Evolutionary conservation across 164 flowering plant genomes (phyloP), one percentile per base, ranked within the genome.

Genomic region (Tetrastigma voinierianum): DNA sequence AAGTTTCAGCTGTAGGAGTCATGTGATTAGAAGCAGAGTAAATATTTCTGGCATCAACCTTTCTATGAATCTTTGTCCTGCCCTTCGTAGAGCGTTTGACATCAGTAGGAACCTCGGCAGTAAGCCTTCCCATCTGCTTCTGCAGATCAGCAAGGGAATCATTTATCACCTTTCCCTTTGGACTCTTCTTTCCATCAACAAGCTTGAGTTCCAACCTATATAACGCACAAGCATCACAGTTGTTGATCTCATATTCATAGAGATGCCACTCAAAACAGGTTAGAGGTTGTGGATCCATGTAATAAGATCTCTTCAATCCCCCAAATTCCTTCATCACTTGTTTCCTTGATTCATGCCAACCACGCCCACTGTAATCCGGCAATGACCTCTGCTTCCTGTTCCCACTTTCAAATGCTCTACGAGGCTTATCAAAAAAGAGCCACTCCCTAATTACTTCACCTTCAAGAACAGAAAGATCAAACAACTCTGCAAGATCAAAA

Each of bases 261-360:
- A 96, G 94, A 66, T 96, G 99, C 96, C 98, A 96, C 66, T 96
- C 99, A 57, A 74, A 80, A 74, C 81, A 73, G 61, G 73, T 81
- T 67, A 80, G 67, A 23, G 99, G 99, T 55, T 96, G 98, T 51
- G 99, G 99, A 68, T 96, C 98, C 99, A 96, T 96, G 74, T 96
- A 96, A 66, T 96, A 93, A 51, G 98, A 93, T 79, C 98, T 84
- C 85, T 93, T 93, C 72, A 86, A 75, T 11, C 99, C 97, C 47
- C 89, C 96, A 82, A 69, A 84, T 71, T 93, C 98, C 67, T 83
- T 88, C 89, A 93, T 83, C 74, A 87, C 88, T 81, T 96, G 98
- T 82, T 96, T 96, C 80, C 99, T 83, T 40, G 99, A 93, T 70
- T 93, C 99, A 70, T 96, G 99, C 99, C 99, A 96, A 67, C 99